phyloP scores from a whole-genome alignment of 1,284 basidiomycete species.

The Puccinia triticina region DNA sequence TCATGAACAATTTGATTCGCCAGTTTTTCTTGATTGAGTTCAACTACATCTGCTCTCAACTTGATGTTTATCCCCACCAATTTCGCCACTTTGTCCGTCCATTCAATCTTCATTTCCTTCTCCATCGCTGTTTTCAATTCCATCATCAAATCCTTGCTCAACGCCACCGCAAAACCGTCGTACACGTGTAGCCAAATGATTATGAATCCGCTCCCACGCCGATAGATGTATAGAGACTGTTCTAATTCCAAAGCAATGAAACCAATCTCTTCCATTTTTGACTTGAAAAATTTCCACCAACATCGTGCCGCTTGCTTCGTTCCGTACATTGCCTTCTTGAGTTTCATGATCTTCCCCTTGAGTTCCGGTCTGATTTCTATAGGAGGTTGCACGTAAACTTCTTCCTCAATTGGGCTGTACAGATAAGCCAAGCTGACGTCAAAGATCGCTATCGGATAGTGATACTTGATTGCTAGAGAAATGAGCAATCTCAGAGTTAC shows the following conservation, averaged over 20 bases:
- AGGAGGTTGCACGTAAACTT: too few species aligned
- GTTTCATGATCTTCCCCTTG: too few species aligned
- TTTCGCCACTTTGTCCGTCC: not conserved
- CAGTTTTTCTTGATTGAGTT: not conserved
- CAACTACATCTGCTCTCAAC: too few species aligned
- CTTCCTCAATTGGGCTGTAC: too few species aligned
- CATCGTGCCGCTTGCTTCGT: not conserved
- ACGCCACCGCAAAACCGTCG: conserved; percentile 1
- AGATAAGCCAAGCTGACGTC: conserved; percentile 15
- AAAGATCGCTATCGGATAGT: not conserved
- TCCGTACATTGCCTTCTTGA: conserved; percentile 36
- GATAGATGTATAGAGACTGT: not conserved
- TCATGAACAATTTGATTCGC: not conserved
- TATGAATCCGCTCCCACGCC: not conserved
- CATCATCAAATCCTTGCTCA: not conserved
- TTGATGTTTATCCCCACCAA: conserved; percentile 16
- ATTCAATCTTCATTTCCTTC: conserved; percentile 11
- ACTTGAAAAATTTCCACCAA: conserved; percentile 32
- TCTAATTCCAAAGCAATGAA: not conserved
- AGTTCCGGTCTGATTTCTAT: too few species aligned
- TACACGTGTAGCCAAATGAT: not conserved
- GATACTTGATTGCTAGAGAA: not conserved
- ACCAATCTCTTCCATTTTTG: conserved; percentile 7
- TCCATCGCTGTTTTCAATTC: not conserved
- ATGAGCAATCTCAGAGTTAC: not conserved